These are phyloP conservation scores for Ulota crispa DNA, from an alignment of 225 moss, liverwort and hornwort species.

Conservation along the genomic window DNA sequence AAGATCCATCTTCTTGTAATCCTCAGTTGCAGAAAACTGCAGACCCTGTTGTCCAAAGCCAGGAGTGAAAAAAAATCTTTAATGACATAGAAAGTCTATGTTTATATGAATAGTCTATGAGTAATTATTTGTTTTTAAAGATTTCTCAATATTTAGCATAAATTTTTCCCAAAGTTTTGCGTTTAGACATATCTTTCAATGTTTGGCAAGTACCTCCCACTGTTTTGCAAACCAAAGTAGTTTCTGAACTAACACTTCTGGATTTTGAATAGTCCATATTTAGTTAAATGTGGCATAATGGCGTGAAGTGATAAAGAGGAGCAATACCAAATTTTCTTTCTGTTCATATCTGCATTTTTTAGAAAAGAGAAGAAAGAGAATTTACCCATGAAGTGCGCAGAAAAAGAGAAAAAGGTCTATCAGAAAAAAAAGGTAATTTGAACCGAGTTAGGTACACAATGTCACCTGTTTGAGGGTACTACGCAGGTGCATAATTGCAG, in stretches of 20 bases:
- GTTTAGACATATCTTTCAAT: no score
- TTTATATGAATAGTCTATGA: no score
- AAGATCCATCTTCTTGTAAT: conserved; percentile 55
- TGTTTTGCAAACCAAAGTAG: no score
- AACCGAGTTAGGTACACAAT: not conserved
- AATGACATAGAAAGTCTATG: no score
- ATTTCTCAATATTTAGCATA: no score
- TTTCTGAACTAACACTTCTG: no score
- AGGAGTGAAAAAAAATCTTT: not conserved
- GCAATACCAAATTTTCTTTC: not conserved
- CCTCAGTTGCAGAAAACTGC: conserved; percentile 46
- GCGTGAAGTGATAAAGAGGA: not conserved
- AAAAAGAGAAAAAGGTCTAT: not conserved
- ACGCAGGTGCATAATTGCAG: conserved; percentile 85
- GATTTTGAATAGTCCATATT: no score
- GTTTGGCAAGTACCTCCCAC: no score
- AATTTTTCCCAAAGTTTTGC: no score
- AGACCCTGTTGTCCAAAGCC: conserved; percentile 52
- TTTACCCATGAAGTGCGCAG: not conserved
- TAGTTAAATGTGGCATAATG: not conserved
- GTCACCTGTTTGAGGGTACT: conserved; percentile 80
- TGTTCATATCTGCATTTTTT: not conserved
- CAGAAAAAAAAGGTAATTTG: not conserved
- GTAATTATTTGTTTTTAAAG: no score
- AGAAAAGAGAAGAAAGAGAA: not conserved